Percentiles rank a stretch among this genome's conserved stretches.
Conservation (phyloP, 2,329 filamentous ascomycete genomes). For the Cladosporium colombiae region DNA sequence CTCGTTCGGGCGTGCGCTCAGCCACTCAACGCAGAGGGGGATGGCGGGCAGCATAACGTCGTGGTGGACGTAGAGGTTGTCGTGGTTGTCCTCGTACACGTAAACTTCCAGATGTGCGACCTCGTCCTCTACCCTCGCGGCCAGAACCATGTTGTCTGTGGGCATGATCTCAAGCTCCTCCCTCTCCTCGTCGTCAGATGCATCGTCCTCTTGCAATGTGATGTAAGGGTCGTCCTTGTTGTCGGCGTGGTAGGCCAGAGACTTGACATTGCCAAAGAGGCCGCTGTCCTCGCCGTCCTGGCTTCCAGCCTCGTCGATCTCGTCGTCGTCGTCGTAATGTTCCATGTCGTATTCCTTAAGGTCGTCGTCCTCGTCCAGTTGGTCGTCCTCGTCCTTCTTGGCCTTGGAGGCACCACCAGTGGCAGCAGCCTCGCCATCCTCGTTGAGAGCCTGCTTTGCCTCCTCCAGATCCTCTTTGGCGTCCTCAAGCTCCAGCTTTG, state of each 20-base stretch:
- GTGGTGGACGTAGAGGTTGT: conserved; percentile 98
- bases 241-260: conserved; percentile 87
- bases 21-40: conserved; percentile 92
- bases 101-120: conserved; percentile 95
- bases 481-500: conserved; percentile 77
- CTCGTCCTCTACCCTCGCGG: conserved; percentile 94
- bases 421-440: conserved; percentile 35
- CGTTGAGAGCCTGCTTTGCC: conserved; percentile 54
- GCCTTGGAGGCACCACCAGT: conserved; percentile 76
- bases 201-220: conserved; percentile 72
- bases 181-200: conserved; percentile 78
- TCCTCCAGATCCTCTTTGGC: conserved; percentile 82
- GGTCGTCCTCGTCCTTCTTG: conserved; percentile 30
- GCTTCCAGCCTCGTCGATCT: conserved; percentile 56
- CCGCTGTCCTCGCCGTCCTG: conserved; percentile 61
- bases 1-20: conserved; percentile 86
- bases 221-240: conserved; percentile 97
- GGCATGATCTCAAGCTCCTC: conserved; percentile 92
- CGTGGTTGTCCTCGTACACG: conserved; percentile 90
- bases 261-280: conserved; percentile 95
- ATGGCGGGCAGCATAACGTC: conserved; percentile 99
- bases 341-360: conserved; percentile 96
- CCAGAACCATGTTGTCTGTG: conserved; percentile 88
- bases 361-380: conserved; percentile 66
- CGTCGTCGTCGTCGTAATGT: conserved; percentile 81